These are phyloP conservation scores for Mucuna pruriens DNA, from an alignment of 306 rosid species.

Conservation along the genomic window DNA sequence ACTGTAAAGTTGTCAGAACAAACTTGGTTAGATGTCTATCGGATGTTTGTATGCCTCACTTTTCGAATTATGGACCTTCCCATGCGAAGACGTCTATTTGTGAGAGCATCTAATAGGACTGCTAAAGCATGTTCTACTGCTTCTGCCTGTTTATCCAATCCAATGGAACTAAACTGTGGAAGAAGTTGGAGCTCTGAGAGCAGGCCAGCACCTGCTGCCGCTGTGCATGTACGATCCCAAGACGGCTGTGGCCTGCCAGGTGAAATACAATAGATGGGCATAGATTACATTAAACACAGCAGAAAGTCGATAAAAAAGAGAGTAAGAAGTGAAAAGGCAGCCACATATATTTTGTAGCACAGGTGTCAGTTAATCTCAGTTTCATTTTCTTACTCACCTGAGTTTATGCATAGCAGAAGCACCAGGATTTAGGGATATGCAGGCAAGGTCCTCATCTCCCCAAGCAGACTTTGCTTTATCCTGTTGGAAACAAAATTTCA, in stretches of 20 bases:
- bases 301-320: not conserved
- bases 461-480: conserved; percentile 72
- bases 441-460: conserved; percentile 81
- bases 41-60: conserved; percentile 64
- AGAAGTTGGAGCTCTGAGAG: conserved; percentile 80
- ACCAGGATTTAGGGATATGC: conserved; percentile 76
- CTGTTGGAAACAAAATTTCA: conserved; percentile 48
- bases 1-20: conserved; percentile 30
- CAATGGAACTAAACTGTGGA: conserved; percentile 57
- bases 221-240: conserved; percentile 97
- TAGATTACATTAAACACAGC: conserved; percentile 15
- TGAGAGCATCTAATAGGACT: conserved; percentile 74
- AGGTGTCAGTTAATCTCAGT: conserved; percentile 9
- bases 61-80: conserved; percentile 89
- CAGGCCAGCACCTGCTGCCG: conserved; percentile 80
- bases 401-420: conserved; percentile 95
- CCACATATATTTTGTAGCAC: not conserved
- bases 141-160: conserved; percentile 69
- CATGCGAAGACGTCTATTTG: conserved; percentile 83
- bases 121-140: conserved; percentile 69
- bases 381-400: conserved; percentile 59
- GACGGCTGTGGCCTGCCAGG: conserved; percentile 92
- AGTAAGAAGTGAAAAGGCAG: not conserved
- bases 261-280: conserved; percentile 30
- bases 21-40: conserved; percentile 46